These are phyloP conservation scores for Coleophoma crateriformis DNA, from an alignment of 2,329 filamentous ascomycete genomes.

Conservation along the genomic window DNA sequence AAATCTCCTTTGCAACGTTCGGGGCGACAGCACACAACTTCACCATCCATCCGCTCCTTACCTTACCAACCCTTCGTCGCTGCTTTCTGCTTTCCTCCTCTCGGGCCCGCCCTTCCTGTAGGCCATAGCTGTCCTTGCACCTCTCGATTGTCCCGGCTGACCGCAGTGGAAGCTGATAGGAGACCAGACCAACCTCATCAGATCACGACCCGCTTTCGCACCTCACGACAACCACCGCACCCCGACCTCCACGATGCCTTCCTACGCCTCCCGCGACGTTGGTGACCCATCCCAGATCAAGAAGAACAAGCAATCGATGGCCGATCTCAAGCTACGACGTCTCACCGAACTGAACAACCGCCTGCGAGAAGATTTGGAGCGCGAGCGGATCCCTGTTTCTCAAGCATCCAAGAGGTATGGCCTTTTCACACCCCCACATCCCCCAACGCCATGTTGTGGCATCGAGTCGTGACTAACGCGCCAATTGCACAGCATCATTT, in stretches of 20 bases:
- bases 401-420: conserved; percentile 82
- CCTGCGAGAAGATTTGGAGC: conserved; percentile 90
- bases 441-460: conserved; percentile 3
- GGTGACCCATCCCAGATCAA: conserved; percentile 64
- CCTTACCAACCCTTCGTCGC: not conserved
- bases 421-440: conserved; percentile 4
- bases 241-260: conserved; percentile 40
- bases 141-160: not conserved
- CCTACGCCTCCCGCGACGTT: conserved; percentile 62
- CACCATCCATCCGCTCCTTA: conserved; percentile 1
- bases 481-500: conserved; percentile 67
- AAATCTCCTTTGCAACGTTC: not conserved
- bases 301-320: conserved; percentile 99
- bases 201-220: conserved; percentile 1
- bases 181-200: too few relatives aligned
- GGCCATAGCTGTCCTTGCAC: too few relatives aligned
- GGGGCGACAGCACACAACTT: not conserved
- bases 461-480: conserved; percentile 2
- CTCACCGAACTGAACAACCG: conserved; percentile 96
- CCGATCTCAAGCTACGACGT: conserved; percentile 92
- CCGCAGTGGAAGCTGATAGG: not conserved
- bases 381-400: conserved; percentile 91
- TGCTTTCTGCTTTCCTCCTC: not conserved
- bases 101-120: not conserved
- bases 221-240: conserved; percentile 3